Base-by-base conservation (phyloP, 352 stramenopile genomes). In the Aphanomyces invadans region DNA sequence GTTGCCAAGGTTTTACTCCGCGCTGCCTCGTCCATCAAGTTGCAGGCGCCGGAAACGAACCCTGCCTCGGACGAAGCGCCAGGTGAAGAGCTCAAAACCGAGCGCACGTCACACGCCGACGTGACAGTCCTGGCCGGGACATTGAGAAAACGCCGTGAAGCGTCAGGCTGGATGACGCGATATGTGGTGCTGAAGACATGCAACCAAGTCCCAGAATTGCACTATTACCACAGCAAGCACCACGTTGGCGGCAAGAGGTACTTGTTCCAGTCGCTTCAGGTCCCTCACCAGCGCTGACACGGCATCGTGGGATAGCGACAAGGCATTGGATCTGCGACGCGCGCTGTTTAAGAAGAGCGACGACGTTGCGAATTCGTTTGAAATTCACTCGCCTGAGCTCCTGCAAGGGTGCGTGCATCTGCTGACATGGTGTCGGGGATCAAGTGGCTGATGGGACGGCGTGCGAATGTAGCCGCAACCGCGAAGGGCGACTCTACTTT, bases 321-420 rank as follows among this genome's bases (percentile, higher is more conserved):
- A 83, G 52, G 68, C 70, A 12, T 84, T 93, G 23, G 81, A 90
- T 36, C 60, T 93, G 48, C 74, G 70, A 21, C 74, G 74, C 3
- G 81, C 85, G 33, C 57, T 93, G 15, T 83, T 90, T 65, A 90
- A 92, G 70, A 91, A 89, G 59, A 88, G 79, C 68, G 74, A 87
- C 49, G 79, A 92, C 36, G 72, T 86, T n/a, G 72, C 81, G 21
- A 90, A 88, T 57, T 70, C 83, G 2, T 97, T 97, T 48, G 88
- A 97, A 70, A 75, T 97, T 36, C 87, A 96, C 71, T 96, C 87
- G n/a, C 86, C 87, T 5, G 74, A 91, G 68, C 76, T 97, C 15
- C 73, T 97, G 3, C 53, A 74, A 26, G 80, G 86, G 38, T 62
- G 33, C 19, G 36, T 42, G 15, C 36, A 42, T 15, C 7, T 15